A percentile compares a stretch with the other conserved stretches of the same genome.
These are phyloP conservation scores for Acorus calamus DNA, from an alignment of 106 monocot species.

Conservation along the genomic window DNA sequence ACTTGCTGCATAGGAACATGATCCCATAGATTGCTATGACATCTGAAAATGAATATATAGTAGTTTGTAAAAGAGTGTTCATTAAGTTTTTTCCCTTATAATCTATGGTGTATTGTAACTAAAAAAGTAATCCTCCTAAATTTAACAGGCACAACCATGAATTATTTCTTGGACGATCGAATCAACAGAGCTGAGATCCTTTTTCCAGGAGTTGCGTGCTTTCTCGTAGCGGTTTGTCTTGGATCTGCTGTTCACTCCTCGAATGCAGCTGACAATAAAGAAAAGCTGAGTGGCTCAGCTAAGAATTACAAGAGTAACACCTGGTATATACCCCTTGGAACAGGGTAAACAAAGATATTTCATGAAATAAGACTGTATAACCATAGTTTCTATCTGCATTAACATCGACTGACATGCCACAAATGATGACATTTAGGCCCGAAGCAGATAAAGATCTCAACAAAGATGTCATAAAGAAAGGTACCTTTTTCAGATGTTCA, in stretches of 20 bases:
- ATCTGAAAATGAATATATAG: too few species aligned
- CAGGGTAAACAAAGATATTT: too few species aligned
- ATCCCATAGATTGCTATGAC: too few species aligned
- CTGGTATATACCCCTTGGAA: conserved; percentile 7
- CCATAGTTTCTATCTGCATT: too few species aligned
- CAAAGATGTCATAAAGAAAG: conserved; percentile 13
- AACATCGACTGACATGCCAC: too few species aligned
- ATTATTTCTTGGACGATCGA: conserved; percentile 82
- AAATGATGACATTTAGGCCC: conserved; percentile 1
- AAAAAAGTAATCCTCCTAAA: background rate
- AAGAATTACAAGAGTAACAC: conserved; percentile 8
- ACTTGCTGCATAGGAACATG: too few species aligned
- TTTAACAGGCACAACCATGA: conserved; percentile 77
- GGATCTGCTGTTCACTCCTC: conserved; percentile 88
- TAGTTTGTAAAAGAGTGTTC: too few species aligned
- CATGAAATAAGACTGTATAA: too few species aligned
- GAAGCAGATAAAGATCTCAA: conserved; percentile 11
- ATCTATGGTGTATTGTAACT: background rate
- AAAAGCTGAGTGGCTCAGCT: conserved; percentile 44
- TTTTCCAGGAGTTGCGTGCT: conserved; percentile 92
- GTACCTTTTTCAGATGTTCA: conserved; percentile 2
- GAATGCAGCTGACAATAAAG: conserved; percentile 68
- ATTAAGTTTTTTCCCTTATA: too few species aligned
- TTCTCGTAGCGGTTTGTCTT: conserved; percentile 76
- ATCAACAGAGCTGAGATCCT: conserved; percentile 92